Percentiles rank a stretch among this genome's conserved stretches.
Evolutionary conservation across 345 rosid species (phyloP).

Genomic region (Zanthoxylum bungeanum): DNA sequence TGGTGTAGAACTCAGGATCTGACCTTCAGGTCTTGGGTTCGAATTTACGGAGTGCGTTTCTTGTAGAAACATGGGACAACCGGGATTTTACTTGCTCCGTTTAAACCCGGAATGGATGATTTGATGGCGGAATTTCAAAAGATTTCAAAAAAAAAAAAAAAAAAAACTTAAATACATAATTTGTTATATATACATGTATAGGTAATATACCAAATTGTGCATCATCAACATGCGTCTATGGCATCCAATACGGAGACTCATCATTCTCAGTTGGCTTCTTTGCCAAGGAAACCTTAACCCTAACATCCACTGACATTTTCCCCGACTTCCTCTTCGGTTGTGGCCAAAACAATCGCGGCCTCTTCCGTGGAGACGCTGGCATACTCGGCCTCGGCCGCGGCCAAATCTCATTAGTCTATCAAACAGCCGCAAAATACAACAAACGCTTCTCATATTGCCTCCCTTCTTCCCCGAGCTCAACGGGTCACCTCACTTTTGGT

Average conservation of each 20-base stretch:
- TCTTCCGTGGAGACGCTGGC: constrained; percentile 71
- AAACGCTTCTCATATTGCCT: constrained; percentile 83
- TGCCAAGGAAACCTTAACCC: constrained; percentile 52
- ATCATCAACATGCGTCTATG: constrained; percentile 62
- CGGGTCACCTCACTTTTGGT: constrained; percentile 79
- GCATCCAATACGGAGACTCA: constrained; percentile 72
- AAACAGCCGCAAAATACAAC: constrained; percentile 54
- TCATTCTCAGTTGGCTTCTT: constrained; percentile 70
- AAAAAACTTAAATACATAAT: too few species aligned
- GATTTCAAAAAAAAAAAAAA: too few species aligned
- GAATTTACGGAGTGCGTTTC: too few species aligned
- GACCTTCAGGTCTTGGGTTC: too few species aligned
- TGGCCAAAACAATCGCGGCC: constrained; percentile 76
- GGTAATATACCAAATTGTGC: constrained; percentile 51
- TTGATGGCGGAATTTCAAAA: too few species aligned
- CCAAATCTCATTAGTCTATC: constrained; percentile 59
- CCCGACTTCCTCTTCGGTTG: constrained; percentile 64
- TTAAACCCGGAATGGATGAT: too few species aligned
- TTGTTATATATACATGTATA: constrained; percentile 5
- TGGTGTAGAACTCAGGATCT: neutral
- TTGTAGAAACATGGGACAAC: too few species aligned
- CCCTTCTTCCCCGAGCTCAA: constrained; percentile 58
- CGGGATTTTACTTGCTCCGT: too few species aligned
- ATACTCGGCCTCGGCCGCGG: constrained; percentile 84
- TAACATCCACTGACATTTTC: constrained; percentile 47